A percentile compares a stretch with the other conserved stretches of the same genome.
These are phyloP conservation scores for Scopulariopsis brevicaulis DNA, from an alignment of 2,329 filamentous ascomycete genomes.

Conservation along the genomic window DNA sequence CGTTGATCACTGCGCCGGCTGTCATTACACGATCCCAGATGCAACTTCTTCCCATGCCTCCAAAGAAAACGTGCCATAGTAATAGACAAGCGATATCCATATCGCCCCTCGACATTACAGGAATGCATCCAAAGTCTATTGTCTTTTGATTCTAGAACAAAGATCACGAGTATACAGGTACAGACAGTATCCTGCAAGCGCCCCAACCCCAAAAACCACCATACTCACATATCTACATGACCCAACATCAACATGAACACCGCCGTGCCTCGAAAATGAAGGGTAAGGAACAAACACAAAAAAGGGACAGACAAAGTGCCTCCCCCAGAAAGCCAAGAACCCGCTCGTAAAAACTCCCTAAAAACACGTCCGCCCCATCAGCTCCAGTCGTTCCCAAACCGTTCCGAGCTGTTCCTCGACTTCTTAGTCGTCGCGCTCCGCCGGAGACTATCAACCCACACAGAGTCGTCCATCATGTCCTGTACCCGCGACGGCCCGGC, in stretches of 20 bases:
- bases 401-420: conserved; percentile 23
- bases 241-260: background rate
- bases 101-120: background rate
- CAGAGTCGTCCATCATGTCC: conserved; percentile 76
- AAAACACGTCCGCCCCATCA: background rate
- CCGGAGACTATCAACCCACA: conserved; percentile 88
- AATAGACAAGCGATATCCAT: background rate
- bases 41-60: background rate
- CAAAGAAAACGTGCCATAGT: background rate
- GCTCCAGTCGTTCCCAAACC: conserved; percentile 13
- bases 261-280: background rate
- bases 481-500: conserved; percentile 47
- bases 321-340: background rate
- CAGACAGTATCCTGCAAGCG: no score
- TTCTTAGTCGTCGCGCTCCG: conserved; percentile 65
- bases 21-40: background rate
- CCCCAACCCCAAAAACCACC: background rate
- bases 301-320: background rate
- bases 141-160: background rate
- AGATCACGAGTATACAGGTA: background rate
- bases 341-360: background rate
- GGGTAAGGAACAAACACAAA: background rate
- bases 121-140: background rate
- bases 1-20: no score
- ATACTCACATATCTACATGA: background rate